Percentiles rank a stretch among this genome's conserved stretches.
These are phyloP conservation scores for Fraxinus nigra DNA, from an alignment of 305 asterid species.

Conservation along the genomic window DNA sequence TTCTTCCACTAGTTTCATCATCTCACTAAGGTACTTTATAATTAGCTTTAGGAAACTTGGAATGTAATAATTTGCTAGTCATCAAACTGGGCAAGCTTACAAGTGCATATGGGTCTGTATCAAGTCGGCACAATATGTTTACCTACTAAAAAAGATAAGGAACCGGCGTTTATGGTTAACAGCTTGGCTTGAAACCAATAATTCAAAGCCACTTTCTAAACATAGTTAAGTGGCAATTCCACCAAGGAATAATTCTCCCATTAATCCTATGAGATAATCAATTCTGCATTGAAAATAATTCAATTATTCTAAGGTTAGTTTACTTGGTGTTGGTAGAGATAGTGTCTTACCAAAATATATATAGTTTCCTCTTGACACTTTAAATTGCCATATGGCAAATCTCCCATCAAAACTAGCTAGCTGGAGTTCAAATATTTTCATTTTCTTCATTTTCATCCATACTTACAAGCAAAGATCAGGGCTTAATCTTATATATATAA, in stretches of 20 bases:
- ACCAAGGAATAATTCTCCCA: not conserved
- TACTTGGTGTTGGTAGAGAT: constrained; percentile 31
- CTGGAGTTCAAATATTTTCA: not conserved
- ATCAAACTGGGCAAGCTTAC: not conserved
- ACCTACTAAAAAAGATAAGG: not conserved
- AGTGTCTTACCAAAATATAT: constrained; percentile 27
- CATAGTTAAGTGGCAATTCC: not conserved
- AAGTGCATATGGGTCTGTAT: not conserved
- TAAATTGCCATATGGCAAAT: not conserved
- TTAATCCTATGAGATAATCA: not conserved
- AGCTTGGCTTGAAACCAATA: not conserved
- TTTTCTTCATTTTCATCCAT: constrained; percentile 17
- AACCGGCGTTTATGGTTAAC: not conserved
- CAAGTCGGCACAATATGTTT: not conserved
- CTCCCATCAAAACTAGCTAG: not conserved
- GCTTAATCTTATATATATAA: constrained; percentile 9
- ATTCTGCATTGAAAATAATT: not conserved
- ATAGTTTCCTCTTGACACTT: not conserved
- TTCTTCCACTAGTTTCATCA: not conserved
- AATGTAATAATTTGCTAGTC: not conserved
- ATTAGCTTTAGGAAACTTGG: not conserved
- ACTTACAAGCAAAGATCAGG: constrained; percentile 61
- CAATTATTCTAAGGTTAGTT: not conserved
- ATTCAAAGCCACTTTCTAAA: not conserved
- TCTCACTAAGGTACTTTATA: not conserved